phyloP scores from a whole-genome alignment of 768 basidiomycete species.

The Amyloporia xantha region DNA sequence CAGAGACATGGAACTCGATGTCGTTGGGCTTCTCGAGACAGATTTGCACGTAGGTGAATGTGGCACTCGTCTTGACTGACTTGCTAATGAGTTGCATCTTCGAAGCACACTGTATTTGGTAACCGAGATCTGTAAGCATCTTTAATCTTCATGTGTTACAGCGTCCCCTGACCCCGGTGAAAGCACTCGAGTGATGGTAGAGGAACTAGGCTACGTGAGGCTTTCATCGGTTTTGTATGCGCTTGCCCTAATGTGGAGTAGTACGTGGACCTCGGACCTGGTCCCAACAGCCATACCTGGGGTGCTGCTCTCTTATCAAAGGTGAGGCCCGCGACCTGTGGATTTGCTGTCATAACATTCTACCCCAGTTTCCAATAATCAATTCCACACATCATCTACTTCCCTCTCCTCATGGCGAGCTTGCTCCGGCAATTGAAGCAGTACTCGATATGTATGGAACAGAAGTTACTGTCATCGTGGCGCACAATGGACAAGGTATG shows the following conservation, averaged over 20 bases:
- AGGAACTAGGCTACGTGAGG: constrained; percentile 76
- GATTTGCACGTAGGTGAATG: constrained; percentile 64
- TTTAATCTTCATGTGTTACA: background rate
- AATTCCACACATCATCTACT: constrained; percentile 81
- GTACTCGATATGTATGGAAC: constrained; percentile 75
- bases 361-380: constrained; percentile 73
- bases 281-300: constrained; percentile 87
- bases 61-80: background rate
- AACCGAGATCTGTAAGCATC: constrained; percentile 70
- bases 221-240: background rate
- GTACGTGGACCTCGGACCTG: constrained; percentile 87
- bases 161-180: background rate
- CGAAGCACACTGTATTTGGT: constrained; percentile 67
- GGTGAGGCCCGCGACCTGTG: constrained; percentile 27
- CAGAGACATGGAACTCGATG: constrained; percentile 79
- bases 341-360: background rate
- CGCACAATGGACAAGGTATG: constrained; percentile 87
- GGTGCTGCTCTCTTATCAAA: constrained; percentile 79
- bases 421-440: constrained; percentile 87
- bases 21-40: constrained; percentile 81
- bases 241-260: constrained; percentile 26
- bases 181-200: constrained; percentile 69
- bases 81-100: too few relatives aligned
- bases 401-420: constrained; percentile 80
- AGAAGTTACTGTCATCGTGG: constrained; percentile 74